Evolutionary conservation across 2,329 filamentous ascomycete species (phyloP).

Genomic region (Clathrospora elynae): DNA sequence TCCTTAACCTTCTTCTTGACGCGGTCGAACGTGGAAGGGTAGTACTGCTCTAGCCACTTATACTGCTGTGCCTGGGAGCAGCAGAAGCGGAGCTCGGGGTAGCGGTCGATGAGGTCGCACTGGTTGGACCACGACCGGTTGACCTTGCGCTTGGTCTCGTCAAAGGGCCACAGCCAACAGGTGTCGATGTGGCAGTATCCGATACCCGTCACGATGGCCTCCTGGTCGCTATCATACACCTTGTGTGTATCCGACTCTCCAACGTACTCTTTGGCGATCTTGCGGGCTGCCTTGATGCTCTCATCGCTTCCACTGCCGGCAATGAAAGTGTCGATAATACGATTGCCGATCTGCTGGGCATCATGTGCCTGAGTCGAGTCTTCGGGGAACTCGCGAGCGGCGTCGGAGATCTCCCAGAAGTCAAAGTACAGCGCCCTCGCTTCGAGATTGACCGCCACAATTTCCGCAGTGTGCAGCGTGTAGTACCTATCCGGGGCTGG

Average conservation of each 20-base stretch:
- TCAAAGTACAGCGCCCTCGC: slow-evolving; percentile 85
- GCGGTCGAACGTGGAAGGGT: slow-evolving; percentile 85
- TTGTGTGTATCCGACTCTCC: slow-evolving; percentile 81
- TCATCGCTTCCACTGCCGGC: slow-evolving; percentile 72
- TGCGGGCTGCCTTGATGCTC: slow-evolving; percentile 77
- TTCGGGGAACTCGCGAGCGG: slow-evolving; percentile 84
- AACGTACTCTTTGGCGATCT: slow-evolving; percentile 82
- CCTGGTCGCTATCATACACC: slow-evolving; percentile 78
- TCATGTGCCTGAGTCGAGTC: slow-evolving; percentile 89
- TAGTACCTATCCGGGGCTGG: slow-evolving; percentile 85
- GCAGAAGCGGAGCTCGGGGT: slow-evolving; percentile 90
- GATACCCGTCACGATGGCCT: slow-evolving; percentile 82
- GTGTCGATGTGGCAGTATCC: slow-evolving; percentile 98
- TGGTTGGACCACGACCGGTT: slow-evolving; percentile 96
- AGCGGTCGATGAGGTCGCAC: slow-evolving; percentile 91
- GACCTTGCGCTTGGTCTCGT: slow-evolving; percentile 95
- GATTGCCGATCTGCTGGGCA: slow-evolving; percentile 80
- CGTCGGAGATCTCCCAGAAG: slow-evolving; percentile 94
- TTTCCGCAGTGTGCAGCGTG: slow-evolving; percentile 75
- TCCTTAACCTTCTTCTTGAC: slow-evolving; percentile 91
- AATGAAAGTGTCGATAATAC: slow-evolving; percentile 89
- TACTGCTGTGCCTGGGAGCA: slow-evolving; percentile 96
- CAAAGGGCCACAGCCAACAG: slow-evolving; percentile 98
- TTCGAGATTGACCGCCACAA: slow-evolving; percentile 85
- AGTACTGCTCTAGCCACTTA: slow-evolving; percentile 92